Base-by-base conservation (phyloP, 345 rosid species). In the Corchorus capsularis region DNA sequence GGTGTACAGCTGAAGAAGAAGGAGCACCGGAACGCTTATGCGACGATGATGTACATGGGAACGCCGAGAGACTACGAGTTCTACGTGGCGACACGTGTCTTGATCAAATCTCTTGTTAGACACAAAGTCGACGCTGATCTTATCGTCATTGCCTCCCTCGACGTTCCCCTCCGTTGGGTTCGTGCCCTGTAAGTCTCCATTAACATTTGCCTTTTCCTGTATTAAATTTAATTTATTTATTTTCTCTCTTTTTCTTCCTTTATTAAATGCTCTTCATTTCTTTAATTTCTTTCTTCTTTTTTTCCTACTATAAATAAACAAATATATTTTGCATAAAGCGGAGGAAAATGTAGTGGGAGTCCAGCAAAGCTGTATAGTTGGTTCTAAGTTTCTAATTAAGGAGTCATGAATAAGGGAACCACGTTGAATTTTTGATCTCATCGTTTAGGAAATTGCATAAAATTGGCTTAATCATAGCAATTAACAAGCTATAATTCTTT, bases 31-130 rank as follows among this genome's bases (percentile, higher is more conserved):
- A 91, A 93, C 86, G 99, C 99, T 0, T 96, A 95, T 56, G 99
- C 97, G 35, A 87, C 98, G 88, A 95, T 95, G 96, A 93, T 95
- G 99, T 95, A 95, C 78, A 92, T 95, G 98, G 98, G 98, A 45
- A 93, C 99, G 32, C 97, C 99, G 15, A 87, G 99, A 72, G 98
- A 93, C 89, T 96, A 93, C 80, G 99, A 96, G 89, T 96, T 92
- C 82, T 96, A 92, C 79, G 90, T 92, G 19, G 99, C 98, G 43
- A 90, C 87, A 75, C 96, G 98, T 71, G 99, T 96, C 79, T 72
- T 96, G 86, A 78, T 93, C 89, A 90, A 94, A 88, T 96, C 99
- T 6, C 96, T 96, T 4, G 81, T 69, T 20, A 60, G 71, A 8
- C 80, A 87, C 74, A 86, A 81, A 12, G 99, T 90, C 64, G 90